Percentiles rank a stretch among this genome's conserved stretches.
Conservation (phyloP, 2,329 filamentous ascomycete species). For the Curvularia eragrostidis region DNA sequence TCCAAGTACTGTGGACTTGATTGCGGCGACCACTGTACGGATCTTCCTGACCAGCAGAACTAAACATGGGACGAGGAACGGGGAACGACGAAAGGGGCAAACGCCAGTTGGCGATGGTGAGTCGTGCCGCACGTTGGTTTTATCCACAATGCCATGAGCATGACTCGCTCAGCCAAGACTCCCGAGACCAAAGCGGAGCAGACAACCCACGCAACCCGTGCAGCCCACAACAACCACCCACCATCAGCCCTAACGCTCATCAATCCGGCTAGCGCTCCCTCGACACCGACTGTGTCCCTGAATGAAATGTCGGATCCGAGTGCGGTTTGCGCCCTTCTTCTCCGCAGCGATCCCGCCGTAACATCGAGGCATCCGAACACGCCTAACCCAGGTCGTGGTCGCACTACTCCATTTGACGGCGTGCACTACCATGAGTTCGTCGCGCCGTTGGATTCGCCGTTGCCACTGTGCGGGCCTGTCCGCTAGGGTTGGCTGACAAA, state of each 20-base stretch:
- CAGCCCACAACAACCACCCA: not conserved
- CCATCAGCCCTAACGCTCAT: not conserved
- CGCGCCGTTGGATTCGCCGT: constrained; percentile 7
- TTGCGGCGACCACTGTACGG: not conserved
- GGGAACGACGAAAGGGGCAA: not conserved
- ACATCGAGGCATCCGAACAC: not conserved
- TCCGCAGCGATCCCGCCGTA: not conserved
- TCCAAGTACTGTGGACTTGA: not conserved
- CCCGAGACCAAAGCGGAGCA: not conserved
- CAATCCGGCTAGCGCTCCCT: not conserved
- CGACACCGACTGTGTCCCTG: not conserved
- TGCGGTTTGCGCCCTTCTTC: not conserved
- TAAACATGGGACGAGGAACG: not conserved
- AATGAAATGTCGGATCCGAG: no score
- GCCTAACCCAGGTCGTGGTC: not conserved
- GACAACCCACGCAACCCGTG: no score
- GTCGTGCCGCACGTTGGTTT: not conserved
- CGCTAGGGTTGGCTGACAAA: constrained; percentile 14
- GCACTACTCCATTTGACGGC: not conserved
- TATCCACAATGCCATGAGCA: not conserved
- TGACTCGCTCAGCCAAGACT: not conserved
- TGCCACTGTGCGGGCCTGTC: constrained; percentile 22
- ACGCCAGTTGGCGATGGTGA: not conserved
- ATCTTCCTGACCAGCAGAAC: not conserved
- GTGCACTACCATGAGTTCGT: constrained; percentile 5